A percentile compares a stretch with the other conserved stretches of the same genome.
These are phyloP conservation scores for Lasiodiplodia hormozganensis DNA, from an alignment of 2,329 filamentous ascomycete genomes.

Conservation along the genomic window DNA sequence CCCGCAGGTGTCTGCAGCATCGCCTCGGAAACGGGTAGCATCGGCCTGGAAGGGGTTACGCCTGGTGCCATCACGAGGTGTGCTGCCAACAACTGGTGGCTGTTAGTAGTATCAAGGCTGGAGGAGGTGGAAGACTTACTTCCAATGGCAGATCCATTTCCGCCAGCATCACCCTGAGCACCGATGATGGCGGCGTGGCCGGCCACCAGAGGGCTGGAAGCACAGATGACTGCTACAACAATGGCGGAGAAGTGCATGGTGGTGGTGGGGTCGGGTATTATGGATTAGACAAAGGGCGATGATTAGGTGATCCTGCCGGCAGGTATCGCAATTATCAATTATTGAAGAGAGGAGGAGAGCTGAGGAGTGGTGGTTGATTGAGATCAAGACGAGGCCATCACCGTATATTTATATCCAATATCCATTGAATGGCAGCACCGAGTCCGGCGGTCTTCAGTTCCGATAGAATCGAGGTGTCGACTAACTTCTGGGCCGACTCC, in stretches of 20 bases:
- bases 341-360: neutral
- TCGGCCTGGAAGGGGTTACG: conserved; percentile 70
- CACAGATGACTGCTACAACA: conserved; percentile 58
- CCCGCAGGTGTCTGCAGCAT: conserved; percentile 60
- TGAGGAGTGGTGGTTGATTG: neutral
- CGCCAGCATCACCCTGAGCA: conserved; percentile 65
- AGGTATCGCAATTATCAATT: conserved; percentile 15
- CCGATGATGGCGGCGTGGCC: conserved; percentile 67
- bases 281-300: conserved; percentile 9
- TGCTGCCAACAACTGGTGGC: conserved; percentile 56
- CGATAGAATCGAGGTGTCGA: neutral
- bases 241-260: conserved; percentile 52
- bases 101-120: conserved; percentile 13
- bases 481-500: neutral
- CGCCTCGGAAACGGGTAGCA: conserved; percentile 66
- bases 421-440: neutral
- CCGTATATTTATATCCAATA: neutral
- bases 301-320: conserved; percentile 22
- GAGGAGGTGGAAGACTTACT: conserved; percentile 41
- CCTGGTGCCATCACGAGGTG: conserved; percentile 67
- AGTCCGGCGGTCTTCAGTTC: neutral
- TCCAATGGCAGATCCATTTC: conserved; percentile 58
- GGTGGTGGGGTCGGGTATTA: conserved; percentile 28
- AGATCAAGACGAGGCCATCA: neutral
- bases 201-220: conserved; percentile 62